Evolutionary conservation across 306 rosid genomes (phyloP), one percentile per base, ranked within the genome.

Genomic region (Lathyrus tuberosus): DNA sequence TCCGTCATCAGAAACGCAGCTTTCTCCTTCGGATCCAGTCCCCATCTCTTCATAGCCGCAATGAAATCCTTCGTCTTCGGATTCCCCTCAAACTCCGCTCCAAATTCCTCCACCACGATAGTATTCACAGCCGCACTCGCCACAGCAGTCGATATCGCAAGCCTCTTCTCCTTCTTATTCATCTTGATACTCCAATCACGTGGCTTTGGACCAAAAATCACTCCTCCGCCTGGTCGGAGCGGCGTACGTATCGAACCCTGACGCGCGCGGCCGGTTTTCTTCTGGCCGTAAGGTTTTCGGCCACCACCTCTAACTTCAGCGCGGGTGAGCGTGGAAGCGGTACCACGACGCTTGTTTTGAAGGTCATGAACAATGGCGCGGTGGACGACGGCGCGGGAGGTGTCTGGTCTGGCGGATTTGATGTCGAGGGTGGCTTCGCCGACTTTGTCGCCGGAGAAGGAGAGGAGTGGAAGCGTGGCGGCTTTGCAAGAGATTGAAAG

Each of bases 381-480:
- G 87, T 94, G 99, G 59, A 94, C 96, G 38, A 94, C 96, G 46
- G 99, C 89, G 13, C 97, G 95, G 0, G 99, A 94, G 10, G 99
- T 94, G 61, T 77, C 86, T 0, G 91, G 86, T 4, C 90, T 85
- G 3, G 97, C 99, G 11, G 92, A 15, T 44, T 81, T 86, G 69
- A 95, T 80, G 56, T 87, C 92, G 46, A 94, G 96, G 44, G 69
- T 64, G 35, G 95, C 71, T 69, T 94, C 97, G 10, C 96, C 95
- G 58, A 95, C 26, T 10, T 80, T 86, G 0, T 86, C 88, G 49
- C 99, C 95, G 67, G 90, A 11, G 79, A 89, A 95, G 64, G 96
- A 91, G 86, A 94, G 87, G 24, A 89, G 53, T 0, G 97, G 96
- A n/a, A 91, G 85, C 3, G 96, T 82, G n/a, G 96, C 90, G 37